Evolutionary conservation across 768 basidiomycete genomes (phyloP).

Genomic region (Boletus reticuloceps): DNA sequence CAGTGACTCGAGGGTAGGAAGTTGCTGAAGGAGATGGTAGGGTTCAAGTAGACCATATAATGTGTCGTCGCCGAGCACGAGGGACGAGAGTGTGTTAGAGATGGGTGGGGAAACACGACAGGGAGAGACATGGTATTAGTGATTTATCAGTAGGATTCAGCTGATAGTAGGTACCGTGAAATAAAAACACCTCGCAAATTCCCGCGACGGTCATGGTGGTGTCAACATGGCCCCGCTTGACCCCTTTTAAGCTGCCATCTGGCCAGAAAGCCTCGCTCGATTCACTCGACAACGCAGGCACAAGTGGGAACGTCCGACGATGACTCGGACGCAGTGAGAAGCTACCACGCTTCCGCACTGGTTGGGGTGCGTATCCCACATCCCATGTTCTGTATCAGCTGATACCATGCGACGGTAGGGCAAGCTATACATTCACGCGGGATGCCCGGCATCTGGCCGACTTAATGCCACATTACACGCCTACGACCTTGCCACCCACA

Average conservation of each 20-base stretch:
- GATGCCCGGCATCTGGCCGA: slow-evolving; percentile 31
- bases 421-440: slow-evolving; percentile 39
- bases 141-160: too few relatives aligned
- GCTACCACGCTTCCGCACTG: too few relatives aligned
- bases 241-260: too few relatives aligned
- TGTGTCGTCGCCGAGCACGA: background rate
- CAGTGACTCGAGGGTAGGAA: slow-evolving; percentile 21
- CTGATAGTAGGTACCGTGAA: too few relatives aligned
- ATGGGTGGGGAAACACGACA: too few relatives aligned
- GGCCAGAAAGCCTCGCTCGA: background rate
- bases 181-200: too few relatives aligned
- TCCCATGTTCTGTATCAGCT: background rate
- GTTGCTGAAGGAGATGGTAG: too few relatives aligned
- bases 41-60: too few relatives aligned
- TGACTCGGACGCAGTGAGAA: slow-evolving; percentile 28
- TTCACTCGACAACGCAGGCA: background rate
- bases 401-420: background rate
- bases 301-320: slow-evolving; percentile 33
- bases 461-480: slow-evolving; percentile 12
- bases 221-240: too few relatives aligned
- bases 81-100: slow-evolving; percentile 11
- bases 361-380: too few relatives aligned
- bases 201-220: too few relatives aligned
- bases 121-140: slow-evolving; percentile 19
- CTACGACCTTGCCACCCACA: too few relatives aligned